phyloP scores from a whole-genome alignment of 495 filamentous ascomycete genomes.

The Talaromyces trachyspermus region DNA sequence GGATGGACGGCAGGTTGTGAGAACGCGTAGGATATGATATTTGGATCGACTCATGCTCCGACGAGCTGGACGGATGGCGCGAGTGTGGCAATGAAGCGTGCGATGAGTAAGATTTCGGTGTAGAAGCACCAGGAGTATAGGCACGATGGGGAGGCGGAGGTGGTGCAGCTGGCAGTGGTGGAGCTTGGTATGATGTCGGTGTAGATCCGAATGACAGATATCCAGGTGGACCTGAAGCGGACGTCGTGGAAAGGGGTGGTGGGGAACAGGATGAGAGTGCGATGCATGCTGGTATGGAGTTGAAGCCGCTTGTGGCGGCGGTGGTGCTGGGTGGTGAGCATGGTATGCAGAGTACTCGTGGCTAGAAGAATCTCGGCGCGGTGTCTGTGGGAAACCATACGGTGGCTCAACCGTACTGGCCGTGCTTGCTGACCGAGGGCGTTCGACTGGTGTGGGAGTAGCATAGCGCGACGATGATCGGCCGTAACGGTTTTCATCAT shows the following conservation, averaged over 20 bases:
- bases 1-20: slow-evolving; percentile 16
- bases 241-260: slow-evolving; percentile 20
- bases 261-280: slow-evolving; percentile 28
- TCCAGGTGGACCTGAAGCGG: slow-evolving; percentile 17
- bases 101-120: slow-evolving; percentile 30
- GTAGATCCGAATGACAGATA: slow-evolving; percentile 39
- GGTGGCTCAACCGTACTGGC: slow-evolving; percentile 51
- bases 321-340: slow-evolving; percentile 24
- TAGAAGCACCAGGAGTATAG: not conserved
- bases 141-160: slow-evolving; percentile 35
- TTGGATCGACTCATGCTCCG: slow-evolving; percentile 29
- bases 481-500: slow-evolving; percentile 56
- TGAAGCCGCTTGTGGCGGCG: not conserved
- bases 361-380: slow-evolving; percentile 49
- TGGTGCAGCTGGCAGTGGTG: slow-evolving; percentile 40
- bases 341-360: slow-evolving; percentile 43
- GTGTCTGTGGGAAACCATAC: slow-evolving; percentile 26
- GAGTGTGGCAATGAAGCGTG: slow-evolving; percentile 34
- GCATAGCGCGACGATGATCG: slow-evolving; percentile 55
- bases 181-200: slow-evolving; percentile 33
- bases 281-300: slow-evolving; percentile 1
- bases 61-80: slow-evolving; percentile 26
- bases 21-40: slow-evolving; percentile 23
- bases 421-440: slow-evolving; percentile 71
- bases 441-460: slow-evolving; percentile 44